Conservation (phyloP, 768 basidiomycete species). For the Kwoniella sp. region DNA sequence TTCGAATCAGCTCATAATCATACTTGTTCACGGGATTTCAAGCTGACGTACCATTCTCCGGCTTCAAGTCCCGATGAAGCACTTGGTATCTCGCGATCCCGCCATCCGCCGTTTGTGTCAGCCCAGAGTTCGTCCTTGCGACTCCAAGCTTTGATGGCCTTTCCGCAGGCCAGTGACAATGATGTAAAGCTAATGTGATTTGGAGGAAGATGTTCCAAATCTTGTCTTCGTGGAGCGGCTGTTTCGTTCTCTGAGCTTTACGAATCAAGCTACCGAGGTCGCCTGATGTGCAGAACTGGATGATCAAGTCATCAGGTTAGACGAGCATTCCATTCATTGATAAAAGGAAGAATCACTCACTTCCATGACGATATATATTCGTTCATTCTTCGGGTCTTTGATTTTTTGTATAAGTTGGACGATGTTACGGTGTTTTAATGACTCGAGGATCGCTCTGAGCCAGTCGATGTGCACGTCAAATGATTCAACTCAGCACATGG, state of each 20-base stretch:
- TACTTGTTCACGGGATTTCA: not conserved
- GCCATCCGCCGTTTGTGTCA: slow-evolving; percentile 35
- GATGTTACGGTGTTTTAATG: slow-evolving; percentile 91
- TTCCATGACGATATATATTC: slow-evolving; percentile 98
- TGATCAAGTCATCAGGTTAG: not conserved
- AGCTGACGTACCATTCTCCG: slow-evolving; percentile 74
- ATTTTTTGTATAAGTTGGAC: slow-evolving; percentile 65
- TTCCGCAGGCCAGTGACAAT: slow-evolving; percentile 83
- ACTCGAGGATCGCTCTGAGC: slow-evolving; percentile 89
- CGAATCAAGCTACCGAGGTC: slow-evolving; percentile 89
- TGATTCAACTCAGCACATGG: not conserved
- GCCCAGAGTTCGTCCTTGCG: slow-evolving; percentile 32
- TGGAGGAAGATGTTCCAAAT: slow-evolving; percentile 97
- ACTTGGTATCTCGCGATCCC: slow-evolving; percentile 60
- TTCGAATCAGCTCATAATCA: slow-evolving; percentile 8
- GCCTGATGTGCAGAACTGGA: slow-evolving; percentile 85
- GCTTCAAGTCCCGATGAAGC: slow-evolving; percentile 92
- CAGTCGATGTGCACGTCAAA: not conserved
- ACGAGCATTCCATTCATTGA: too few species aligned
- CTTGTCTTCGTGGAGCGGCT: slow-evolving; percentile 83
- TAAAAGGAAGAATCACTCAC: too few species aligned
- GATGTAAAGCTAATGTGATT: slow-evolving; percentile 80
- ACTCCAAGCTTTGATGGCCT: slow-evolving; percentile 21
- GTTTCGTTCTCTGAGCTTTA: slow-evolving; percentile 58
- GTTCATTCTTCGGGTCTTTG: slow-evolving; percentile 85